phyloP scores from a whole-genome alignment of 2,329 filamentous ascomycete genomes.

The Dothideomycetes sp. region DNA sequence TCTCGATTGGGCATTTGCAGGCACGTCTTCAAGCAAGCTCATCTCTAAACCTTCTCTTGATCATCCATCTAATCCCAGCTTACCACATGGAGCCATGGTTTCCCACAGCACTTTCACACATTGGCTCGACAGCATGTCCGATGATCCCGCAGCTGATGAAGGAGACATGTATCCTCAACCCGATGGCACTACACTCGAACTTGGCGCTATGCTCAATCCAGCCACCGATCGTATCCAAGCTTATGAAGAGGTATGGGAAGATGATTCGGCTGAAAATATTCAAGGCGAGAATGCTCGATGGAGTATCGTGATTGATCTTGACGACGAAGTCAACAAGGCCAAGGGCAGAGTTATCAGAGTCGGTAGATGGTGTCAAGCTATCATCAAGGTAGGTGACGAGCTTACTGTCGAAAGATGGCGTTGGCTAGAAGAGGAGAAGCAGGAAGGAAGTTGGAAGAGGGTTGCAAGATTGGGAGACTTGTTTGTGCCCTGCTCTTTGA shows the following conservation, averaged over 20 bases:
- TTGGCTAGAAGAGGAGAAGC: constrained; percentile 23
- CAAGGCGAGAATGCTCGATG: constrained; percentile 16
- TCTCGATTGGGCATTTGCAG: constrained; percentile 60
- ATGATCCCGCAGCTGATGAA: constrained; percentile 41
- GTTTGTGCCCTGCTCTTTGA: constrained; percentile 33
- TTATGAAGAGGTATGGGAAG: constrained; percentile 62
- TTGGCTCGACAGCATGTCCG: constrained; percentile 49
- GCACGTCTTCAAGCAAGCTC: constrained; percentile 37
- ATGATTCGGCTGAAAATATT: constrained; percentile 31
- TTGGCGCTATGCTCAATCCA: constrained; percentile 52
- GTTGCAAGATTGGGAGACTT: constrained; percentile 29
- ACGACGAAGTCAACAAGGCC: constrained; percentile 22
- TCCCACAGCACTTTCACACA: constrained; percentile 44
- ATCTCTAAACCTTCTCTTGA: constrained; percentile 15
- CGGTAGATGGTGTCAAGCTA: constrained; percentile 48
- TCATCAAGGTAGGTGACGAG: constrained; percentile 38
- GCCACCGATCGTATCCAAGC: constrained; percentile 39
- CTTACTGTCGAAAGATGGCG: constrained; percentile 49
- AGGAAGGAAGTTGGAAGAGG: constrained; percentile 28
- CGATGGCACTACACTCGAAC: constrained; percentile 41
- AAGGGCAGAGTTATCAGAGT: constrained; percentile 47
- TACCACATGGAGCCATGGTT: neutral
- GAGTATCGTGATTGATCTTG: constrained; percentile 34
- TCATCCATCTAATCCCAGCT: constrained; percentile 8
- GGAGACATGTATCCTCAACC: constrained; percentile 44